Conservation (phyloP, 305 asterid species). For the Lippia alba region DNA sequence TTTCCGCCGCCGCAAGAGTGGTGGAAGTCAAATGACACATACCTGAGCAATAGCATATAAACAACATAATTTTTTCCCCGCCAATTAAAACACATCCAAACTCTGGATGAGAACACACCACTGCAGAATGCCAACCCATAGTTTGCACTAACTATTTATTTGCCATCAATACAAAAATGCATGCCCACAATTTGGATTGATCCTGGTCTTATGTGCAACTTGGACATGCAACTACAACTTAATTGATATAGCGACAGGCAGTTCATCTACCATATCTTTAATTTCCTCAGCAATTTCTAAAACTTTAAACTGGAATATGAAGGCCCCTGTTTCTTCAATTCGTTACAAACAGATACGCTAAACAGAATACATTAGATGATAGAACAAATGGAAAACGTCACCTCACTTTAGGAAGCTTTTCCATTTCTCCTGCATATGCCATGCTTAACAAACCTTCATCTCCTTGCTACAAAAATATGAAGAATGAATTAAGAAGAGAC, state of each 20-base stretch:
- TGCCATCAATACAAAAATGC: constrained; percentile 1
- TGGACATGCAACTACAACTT: constrained; percentile 21
- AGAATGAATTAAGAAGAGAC: not conserved
- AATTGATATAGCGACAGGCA: constrained; percentile 27
- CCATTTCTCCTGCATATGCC: constrained; percentile 56
- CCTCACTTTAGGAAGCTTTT: constrained; percentile 55
- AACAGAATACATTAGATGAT: not conserved
- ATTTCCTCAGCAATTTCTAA: constrained; percentile 24
- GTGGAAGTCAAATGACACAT: constrained; percentile 93
- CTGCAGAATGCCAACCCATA: constrained; percentile 16
- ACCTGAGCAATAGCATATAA: constrained; percentile 57
- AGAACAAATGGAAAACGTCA: constrained; percentile 27
- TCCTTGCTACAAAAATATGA: constrained; percentile 49
- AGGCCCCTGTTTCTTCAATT: constrained; percentile 20
- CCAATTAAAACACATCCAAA: constrained; percentile 27
- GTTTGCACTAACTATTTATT: constrained; percentile 7
- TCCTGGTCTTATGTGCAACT: constrained; percentile 25
- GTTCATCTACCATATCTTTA: constrained; percentile 21
- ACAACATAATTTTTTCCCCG: constrained; percentile 1
- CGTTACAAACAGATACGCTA: constrained; percentile 9
- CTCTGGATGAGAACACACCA: constrained; percentile 21
- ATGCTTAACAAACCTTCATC: constrained; percentile 54
- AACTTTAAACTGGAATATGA: not conserved
- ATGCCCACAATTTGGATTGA: constrained; percentile 15
- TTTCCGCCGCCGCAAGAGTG: constrained; percentile 79